Evolutionary conservation across 2,329 filamentous ascomycete species (phyloP).

Genomic region (Arachnopeziza araneosa): DNA sequence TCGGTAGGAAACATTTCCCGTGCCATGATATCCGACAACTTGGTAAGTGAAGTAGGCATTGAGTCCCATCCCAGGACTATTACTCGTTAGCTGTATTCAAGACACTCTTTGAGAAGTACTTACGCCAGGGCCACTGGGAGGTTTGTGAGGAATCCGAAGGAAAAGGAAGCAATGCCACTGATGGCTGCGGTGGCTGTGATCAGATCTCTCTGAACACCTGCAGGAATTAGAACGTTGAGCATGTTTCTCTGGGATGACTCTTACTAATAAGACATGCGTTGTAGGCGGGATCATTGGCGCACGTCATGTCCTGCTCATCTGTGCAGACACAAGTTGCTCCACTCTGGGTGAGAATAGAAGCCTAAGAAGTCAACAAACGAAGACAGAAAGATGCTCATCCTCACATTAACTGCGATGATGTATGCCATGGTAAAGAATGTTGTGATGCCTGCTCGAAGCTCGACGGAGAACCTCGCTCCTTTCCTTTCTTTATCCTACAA

Average conservation of each 20-base stretch:
- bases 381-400: slow-evolving; percentile 5
- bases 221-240: slow-evolving; percentile 3
- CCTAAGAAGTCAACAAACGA: slow-evolving; percentile 44
- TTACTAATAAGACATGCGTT: slow-evolving; percentile 36
- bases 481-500: slow-evolving; percentile 59
- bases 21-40: slow-evolving; percentile 56
- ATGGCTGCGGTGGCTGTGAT: slow-evolving; percentile 82
- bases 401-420: slow-evolving; percentile 34
- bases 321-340: slow-evolving; percentile 69
- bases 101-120: slow-evolving; percentile 31
- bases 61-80: slow-evolving; percentile 60
- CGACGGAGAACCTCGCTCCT: slow-evolving; percentile 66
- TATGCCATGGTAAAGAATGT: slow-evolving; percentile 47
- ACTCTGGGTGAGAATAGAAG: slow-evolving; percentile 66
- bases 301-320: slow-evolving; percentile 27
- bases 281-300: slow-evolving; percentile 32
- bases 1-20: slow-evolving; percentile 50
- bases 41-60: slow-evolving; percentile 66
- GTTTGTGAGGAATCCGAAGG: slow-evolving; percentile 77
- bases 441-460: slow-evolving; percentile 72
- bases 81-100: slow-evolving; percentile 2
- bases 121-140: slow-evolving; percentile 71
- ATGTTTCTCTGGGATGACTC: background rate
- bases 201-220: slow-evolving; percentile 66
- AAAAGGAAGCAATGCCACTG: slow-evolving; percentile 66